Conservation (phyloP, 768 basidiomycete genomes). For the Pleurotus ostreatus region DNA sequence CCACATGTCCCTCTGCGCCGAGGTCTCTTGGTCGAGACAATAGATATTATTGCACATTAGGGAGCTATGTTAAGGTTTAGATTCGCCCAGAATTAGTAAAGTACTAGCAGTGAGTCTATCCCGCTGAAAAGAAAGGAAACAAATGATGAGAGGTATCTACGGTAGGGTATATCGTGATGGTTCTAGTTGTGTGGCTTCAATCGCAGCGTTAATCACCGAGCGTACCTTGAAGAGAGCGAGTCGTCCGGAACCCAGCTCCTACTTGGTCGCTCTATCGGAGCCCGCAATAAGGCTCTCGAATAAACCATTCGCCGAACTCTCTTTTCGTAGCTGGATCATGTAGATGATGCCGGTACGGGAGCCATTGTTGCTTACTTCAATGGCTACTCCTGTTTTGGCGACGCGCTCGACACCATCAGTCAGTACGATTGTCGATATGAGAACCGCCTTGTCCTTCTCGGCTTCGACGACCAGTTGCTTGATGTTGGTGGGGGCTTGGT, state of each 20-base stretch:
- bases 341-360: slow-evolving; percentile 89
- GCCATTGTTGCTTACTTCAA: slow-evolving; percentile 93
- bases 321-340: slow-evolving; percentile 95
- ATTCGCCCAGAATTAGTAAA: slow-evolving; percentile 11
- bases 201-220: not conserved
- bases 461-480: slow-evolving; percentile 96
- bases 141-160: not conserved
- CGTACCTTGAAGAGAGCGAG: too few species aligned
- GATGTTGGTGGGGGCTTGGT: slow-evolving; percentile 78
- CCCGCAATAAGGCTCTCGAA: slow-evolving; percentile 87
- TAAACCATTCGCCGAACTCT: slow-evolving; percentile 77
- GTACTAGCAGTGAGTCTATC: slow-evolving; percentile 8
- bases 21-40: slow-evolving; percentile 37
- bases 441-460: slow-evolving; percentile 69
- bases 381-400: slow-evolving; percentile 97
- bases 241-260: slow-evolving; percentile 7
- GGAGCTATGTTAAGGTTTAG: slow-evolving; percentile 8
- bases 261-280: slow-evolving; percentile 58
- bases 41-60: slow-evolving; percentile 14
- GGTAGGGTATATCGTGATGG: too few species aligned
- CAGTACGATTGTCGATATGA: slow-evolving; percentile 94
- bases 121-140: slow-evolving; percentile 7
- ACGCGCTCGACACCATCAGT: slow-evolving; percentile 97
- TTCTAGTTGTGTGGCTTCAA: not conserved
- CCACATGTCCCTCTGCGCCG: slow-evolving; percentile 76